Base-by-base conservation (phyloP, 352 stramenopile species). In the Pilasporangium apinafurcum region DNA sequence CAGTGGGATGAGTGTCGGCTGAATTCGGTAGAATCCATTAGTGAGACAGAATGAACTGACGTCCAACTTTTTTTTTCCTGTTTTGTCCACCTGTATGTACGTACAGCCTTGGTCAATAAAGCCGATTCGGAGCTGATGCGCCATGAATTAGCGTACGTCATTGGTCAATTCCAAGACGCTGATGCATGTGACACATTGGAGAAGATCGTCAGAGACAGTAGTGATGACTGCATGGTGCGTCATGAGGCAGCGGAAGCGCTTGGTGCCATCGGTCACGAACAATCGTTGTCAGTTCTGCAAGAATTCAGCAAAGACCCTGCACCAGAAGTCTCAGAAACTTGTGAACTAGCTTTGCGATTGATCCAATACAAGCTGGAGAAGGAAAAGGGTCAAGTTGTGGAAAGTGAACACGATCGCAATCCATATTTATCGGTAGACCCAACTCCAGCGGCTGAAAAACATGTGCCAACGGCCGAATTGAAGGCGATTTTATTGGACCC, bases 61-160 rank as follows among this genome's bases (percentile, higher is more conserved):
- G 21, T 43, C 18, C 18, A n/a, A n/a, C n/a, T n/a, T 12, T 20
- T 44, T 25, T 39, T 16, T 46, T n/a, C 4, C 22, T 27, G 17
- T 29, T 29, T 8, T 41, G 9, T 50, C n/a, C n/a, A n/a, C n/a
- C n/a, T n/a, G n/a, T n/a, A n/a, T n/a, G n/a, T n/a, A n/a, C n/a
- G 17, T 7, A 40, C 37, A 73, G 89, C 89, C 16, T 56, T 97
- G 16, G 7, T 51, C 34, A 95, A 96, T 53, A 85, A 85, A 59
- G 51, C 73, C 31, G 89, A 96, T 57, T 97, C 83, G 57, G 86
- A 96, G 37, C 72, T 99, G 26, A 91, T 99, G 55, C 81, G 96
- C 39, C 96, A 99, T 76, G 96, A 99, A 67, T 63, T 99, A 28
- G 96, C 96, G 8, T 99, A 98, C 68, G 95, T 99, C 8, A 89